Percentiles rank a stretch among this genome's conserved stretches.
phyloP scores from a whole-genome alignment of 352 stramenopile genomes.

The Globisporangium nagaii region DNA sequence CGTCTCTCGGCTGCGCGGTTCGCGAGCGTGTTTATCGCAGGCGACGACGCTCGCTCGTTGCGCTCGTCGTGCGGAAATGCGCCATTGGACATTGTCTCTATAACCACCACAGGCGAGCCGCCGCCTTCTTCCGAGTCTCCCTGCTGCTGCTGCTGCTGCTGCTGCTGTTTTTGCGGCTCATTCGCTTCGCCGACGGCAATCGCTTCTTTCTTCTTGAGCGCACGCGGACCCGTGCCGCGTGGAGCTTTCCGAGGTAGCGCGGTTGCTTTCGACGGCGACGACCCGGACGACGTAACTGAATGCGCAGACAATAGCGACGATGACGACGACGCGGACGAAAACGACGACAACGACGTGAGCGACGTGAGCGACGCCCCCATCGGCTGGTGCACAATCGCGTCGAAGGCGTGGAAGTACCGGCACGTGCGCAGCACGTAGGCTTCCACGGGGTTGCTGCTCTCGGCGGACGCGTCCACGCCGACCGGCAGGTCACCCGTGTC shows the following conservation, averaged over 20 bases:
- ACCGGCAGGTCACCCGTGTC: neutral
- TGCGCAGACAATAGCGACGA: no score
- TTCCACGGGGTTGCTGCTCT: slow-evolving; percentile 23
- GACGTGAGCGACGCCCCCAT: neutral
- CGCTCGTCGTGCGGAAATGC: neutral
- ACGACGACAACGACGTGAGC: slow-evolving; percentile 5
- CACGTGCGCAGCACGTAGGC: slow-evolving; percentile 54
- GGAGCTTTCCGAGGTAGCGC: neutral
- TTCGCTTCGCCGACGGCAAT: no score
- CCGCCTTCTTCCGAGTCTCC: neutral
- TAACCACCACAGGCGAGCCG: no score
- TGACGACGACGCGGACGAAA: slow-evolving; percentile 4
- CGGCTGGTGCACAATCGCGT: slow-evolving; percentile 44
- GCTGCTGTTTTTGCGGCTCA: no score
- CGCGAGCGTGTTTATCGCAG: neutral
- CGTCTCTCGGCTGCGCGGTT: neutral
- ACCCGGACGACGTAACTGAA: no score
- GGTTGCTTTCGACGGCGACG: neutral
- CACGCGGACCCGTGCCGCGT: neutral
- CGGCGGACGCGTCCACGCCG: neutral
- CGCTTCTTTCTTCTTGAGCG: neutral
- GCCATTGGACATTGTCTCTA: no score
- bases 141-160: neutral
- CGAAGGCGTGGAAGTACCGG: slow-evolving; percentile 64
- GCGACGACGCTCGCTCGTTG: neutral